A percentile compares a stretch with the other conserved stretches of the same genome.
Conservation (phyloP, 1,284 basidiomycete genomes). For the Xerocomus amazonicus region DNA sequence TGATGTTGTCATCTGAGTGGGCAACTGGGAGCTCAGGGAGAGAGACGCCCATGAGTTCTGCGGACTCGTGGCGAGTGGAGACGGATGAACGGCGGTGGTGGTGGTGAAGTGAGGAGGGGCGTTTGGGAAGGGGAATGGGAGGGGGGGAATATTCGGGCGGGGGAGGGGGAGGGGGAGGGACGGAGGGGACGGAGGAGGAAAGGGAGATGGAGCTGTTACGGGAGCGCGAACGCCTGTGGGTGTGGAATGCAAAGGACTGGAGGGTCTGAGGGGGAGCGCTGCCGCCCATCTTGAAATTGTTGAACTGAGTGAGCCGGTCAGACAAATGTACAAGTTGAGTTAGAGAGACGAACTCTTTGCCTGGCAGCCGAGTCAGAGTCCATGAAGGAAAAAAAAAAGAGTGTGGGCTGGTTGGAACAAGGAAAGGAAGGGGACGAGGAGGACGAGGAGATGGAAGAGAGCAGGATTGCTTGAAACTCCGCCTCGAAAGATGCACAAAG, state of each 20-base stretch:
- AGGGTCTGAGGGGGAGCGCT: constrained; percentile 33
- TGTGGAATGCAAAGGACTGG: constrained; percentile 35
- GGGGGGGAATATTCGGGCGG: constrained; percentile 33
- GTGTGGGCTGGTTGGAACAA: constrained; percentile 26
- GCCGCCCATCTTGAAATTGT: constrained; percentile 58
- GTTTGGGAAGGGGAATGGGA: constrained; percentile 44
- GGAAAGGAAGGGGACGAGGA: not conserved
- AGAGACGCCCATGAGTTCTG: constrained; percentile 77
- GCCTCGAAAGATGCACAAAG: constrained; percentile 25
- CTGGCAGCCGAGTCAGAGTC: constrained; percentile 38
- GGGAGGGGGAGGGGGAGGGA: constrained; percentile 25
- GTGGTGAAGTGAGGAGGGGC: constrained; percentile 54
- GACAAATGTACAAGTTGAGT: not conserved
- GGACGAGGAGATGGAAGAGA: constrained; percentile 7
- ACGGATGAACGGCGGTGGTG: constrained; percentile 80
- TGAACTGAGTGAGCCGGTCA: constrained; percentile 44
- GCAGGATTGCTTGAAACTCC: constrained; percentile 24
- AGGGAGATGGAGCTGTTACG: constrained; percentile 52
- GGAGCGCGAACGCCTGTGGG: constrained; percentile 68
- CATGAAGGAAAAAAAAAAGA: constrained; percentile 35
- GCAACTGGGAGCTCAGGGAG: constrained; percentile 57
- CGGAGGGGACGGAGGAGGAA: constrained; percentile 37
- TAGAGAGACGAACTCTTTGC: constrained; percentile 39
- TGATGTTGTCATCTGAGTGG: constrained; percentile 60
- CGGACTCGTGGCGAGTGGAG: constrained; percentile 77